phyloP scores from a whole-genome alignment of 169 alveolate species.

The Perkinsus olseni region DNA sequence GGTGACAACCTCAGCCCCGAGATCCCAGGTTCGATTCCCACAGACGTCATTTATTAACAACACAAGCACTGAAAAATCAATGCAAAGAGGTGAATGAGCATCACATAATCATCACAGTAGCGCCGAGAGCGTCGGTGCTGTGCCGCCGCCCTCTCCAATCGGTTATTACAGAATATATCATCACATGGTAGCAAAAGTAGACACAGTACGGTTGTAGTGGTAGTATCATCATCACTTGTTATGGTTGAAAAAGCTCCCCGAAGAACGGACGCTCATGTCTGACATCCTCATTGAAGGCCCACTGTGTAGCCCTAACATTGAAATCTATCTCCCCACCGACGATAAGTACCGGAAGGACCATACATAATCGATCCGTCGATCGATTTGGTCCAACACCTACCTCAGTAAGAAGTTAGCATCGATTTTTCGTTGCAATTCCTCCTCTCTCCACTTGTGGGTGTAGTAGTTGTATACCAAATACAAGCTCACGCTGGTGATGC shows the following conservation, averaged over 20 bases:
- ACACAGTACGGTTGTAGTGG: too few relatives aligned
- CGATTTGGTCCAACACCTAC: neutral
- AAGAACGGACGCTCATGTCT: neutral
- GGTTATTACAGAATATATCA: neutral
- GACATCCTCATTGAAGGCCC: neutral
- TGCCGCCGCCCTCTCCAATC: too few relatives aligned
- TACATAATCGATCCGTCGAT: neutral
- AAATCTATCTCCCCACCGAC: neutral
- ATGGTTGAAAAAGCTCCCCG: neutral
- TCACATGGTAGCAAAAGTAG: neutral
- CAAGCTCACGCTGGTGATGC: neutral
- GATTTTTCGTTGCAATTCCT: neutral
- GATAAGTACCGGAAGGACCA: neutral
- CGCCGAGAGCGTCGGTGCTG: too few relatives aligned
- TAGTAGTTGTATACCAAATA: neutral
- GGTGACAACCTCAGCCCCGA: too few relatives aligned
- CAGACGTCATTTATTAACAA: neutral
- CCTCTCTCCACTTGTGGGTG: neutral
- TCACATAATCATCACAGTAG: neutral
- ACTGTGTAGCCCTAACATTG: neutral
- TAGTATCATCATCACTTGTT: neutral
- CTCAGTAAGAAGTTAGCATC: neutral
- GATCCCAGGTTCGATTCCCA: neutral
- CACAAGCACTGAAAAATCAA: neutral
- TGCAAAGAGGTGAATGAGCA: neutral